phyloP scores from a whole-genome alignment of 768 basidiomycete species.

The Sarcodon sp. region DNA sequence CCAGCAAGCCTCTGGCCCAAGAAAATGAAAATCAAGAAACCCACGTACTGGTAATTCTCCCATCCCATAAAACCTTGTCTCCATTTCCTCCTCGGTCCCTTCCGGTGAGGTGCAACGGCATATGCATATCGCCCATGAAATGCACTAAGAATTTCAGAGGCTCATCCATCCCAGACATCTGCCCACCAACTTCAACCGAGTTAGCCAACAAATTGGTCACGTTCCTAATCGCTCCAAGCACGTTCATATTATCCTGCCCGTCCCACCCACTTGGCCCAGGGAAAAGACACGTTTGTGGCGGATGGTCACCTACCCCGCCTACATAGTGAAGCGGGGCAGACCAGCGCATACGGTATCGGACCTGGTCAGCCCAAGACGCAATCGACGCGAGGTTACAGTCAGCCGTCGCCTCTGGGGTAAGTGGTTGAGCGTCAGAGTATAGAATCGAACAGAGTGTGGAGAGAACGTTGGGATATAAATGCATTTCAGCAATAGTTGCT shows the following conservation, averaged over 20 bases:
- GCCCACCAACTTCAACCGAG: slow-evolving; percentile 19
- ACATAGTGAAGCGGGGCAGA: slow-evolving; percentile 69
- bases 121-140: slow-evolving; percentile 88
- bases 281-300: slow-evolving; percentile 63
- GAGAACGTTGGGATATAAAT: slow-evolving; percentile 65
- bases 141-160: slow-evolving; percentile 90
- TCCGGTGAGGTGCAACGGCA: slow-evolving; percentile 86
- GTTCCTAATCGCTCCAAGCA: slow-evolving; percentile 71
- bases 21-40: slow-evolving; percentile 1
- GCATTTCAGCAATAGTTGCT: slow-evolving; percentile 89
- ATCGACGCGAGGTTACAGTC: slow-evolving; percentile 75
- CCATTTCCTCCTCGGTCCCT: slow-evolving; percentile 83
- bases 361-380: slow-evolving; percentile 80
- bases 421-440: slow-evolving; percentile 13
- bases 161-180: slow-evolving; percentile 42
- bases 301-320: slow-evolving; percentile 64
- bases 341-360: slow-evolving; percentile 50
- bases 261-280: slow-evolving; percentile 69
- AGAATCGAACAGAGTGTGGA: slow-evolving; percentile 63
- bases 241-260: slow-evolving; percentile 42
- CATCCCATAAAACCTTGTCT: slow-evolving; percentile 62
- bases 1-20: background rate
- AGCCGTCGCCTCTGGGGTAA: slow-evolving; percentile 15
- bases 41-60: slow-evolving; percentile 53
- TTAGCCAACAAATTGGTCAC: slow-evolving; percentile 49